Evolutionary conservation across 2,329 filamentous ascomycete species (phyloP), one percentile per base, ranked within the genome.

Genomic region (Talaromyces piceae): DNA sequence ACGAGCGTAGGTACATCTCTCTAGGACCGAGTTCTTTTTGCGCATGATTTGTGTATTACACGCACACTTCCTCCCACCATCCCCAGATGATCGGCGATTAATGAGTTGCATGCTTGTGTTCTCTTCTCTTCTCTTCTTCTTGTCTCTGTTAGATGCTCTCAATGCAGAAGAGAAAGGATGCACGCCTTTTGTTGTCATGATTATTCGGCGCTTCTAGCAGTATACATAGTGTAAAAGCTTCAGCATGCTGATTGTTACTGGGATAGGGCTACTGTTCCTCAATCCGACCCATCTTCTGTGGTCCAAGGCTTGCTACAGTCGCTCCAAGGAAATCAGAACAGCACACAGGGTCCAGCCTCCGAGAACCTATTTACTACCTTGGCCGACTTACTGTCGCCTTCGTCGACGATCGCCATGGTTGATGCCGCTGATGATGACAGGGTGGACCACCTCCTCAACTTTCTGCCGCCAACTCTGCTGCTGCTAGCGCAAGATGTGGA

Each of bases 1-100:
- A 74, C 84, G 93, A 96, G 93, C 91, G 93, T 98, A 97, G 91
- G 94, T 98, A 72, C 67, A 71, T 68, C 69, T 72, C 67, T 73
- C 69, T 67, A 56, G 56, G 53, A 57, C 57, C 52, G n/a, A 55
- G 55, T 51, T 56, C 54, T 52, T 12, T 43, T 12, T 23, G 47
- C 43, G 33, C 33, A 46, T 52, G 22, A n/a, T n/a, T n/a, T n/a
- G 27, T 37, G 41, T 45, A 26, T 9, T n/a, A n/a, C n/a, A n/a
- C n/a, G n/a, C n/a, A 45, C 8, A 49, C 20, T 37, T 41, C 41
- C 23, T 43, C 16, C 20, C 47, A 30, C 25, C 25, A 33, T 33
- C 47, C 27, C 22, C 27, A 31, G 27, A 50, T 54, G 43, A 37
- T 33, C 50, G 48, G 48, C 47, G 44, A 47, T 53, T 47, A 47